Base-by-base conservation (phyloP, 164 flowering plant genomes). In the Dillenia turbinata region DNA sequence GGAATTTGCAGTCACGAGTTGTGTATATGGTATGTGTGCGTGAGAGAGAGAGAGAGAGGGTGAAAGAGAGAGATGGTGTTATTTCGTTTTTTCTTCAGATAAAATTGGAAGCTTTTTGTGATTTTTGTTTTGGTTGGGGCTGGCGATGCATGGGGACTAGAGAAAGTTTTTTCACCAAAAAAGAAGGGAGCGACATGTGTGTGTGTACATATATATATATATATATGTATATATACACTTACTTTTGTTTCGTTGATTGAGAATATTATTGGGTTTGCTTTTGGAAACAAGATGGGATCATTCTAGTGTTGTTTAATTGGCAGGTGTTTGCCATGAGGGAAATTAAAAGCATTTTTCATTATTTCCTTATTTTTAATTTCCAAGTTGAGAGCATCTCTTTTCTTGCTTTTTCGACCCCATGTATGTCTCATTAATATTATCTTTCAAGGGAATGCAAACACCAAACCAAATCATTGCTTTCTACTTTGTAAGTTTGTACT, bases 91-190 rank as follows among this genome's bases (percentile, higher is more conserved):
- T 64, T 70, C 61, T 66, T 11, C 49, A 54, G 44, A 16, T 19
- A 1, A 9, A 19, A 19, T 10, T 14, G 8, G 40, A 33, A 33
- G 43, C 57, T 17, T 54, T 33, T 33, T 33, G 40, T 4, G 33
- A 33, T 33, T 4, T 33, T 33, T 33, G 6, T 33, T 33, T 33
- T 5, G 40, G 40, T 33, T 33, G 40, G 40, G 40, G 40, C 7
- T 52, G 15, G 63, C 61, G 69, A 51, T 86, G 89, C 96, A 86
- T 85, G 83, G 96, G 90, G 77, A 85, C 61, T 79, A 57, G 83
- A 74, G 85, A 85, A 85, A 77, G 76, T 48, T 54, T 44, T 33
- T 33, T 33, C 7, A 33, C 40, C 40, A 33, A 0, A 49, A 45
- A 55, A 47, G 59, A 59, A 70, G n/a, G 49, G 62, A 65, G 63